Evolutionary conservation across 176 grass and related monocot genomes (phyloP).

Genomic region (Elymus sibiricus): DNA sequence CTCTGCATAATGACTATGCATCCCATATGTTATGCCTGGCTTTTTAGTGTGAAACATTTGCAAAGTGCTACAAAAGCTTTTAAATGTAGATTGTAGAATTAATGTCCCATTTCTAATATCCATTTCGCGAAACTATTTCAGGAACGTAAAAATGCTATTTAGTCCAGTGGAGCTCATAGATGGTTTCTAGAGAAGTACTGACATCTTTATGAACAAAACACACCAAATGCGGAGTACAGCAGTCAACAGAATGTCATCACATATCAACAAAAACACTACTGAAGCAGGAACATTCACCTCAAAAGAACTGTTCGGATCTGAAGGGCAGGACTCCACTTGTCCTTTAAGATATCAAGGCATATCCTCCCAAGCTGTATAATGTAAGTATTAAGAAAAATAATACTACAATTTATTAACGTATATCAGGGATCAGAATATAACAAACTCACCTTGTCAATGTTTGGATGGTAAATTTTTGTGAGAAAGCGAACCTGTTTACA

Average conservation of each 20-base stretch:
- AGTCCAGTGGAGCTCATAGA: neutral
- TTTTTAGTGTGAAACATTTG: neutral
- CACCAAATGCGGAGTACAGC: neutral
- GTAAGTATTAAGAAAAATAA: neutral
- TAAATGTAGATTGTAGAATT: neutral
- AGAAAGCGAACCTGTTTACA: constrained; percentile 87
- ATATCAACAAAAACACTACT: neutral
- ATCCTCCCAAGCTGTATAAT: constrained; percentile 87
- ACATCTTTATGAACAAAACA: constrained; percentile 1
- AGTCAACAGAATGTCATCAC: neutral
- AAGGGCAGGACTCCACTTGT: constrained; percentile 93
- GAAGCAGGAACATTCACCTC: constrained; percentile 48
- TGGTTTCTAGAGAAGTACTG: neutral
- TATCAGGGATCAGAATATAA: constrained; percentile 21
- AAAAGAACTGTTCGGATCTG: constrained; percentile 90
- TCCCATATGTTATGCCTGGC: neutral
- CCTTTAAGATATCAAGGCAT: constrained; percentile 92
- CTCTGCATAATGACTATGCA: neutral
- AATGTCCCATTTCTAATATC: neutral
- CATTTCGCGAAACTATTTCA: neutral
- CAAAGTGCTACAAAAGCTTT: neutral
- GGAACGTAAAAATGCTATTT: neutral
- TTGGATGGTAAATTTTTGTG: constrained; percentile 96
- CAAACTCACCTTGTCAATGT: constrained; percentile 82
- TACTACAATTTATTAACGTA: neutral